These are phyloP conservation scores for Daldinia grandis DNA, from an alignment of 495 filamentous ascomycete species.

Conservation along the genomic window DNA sequence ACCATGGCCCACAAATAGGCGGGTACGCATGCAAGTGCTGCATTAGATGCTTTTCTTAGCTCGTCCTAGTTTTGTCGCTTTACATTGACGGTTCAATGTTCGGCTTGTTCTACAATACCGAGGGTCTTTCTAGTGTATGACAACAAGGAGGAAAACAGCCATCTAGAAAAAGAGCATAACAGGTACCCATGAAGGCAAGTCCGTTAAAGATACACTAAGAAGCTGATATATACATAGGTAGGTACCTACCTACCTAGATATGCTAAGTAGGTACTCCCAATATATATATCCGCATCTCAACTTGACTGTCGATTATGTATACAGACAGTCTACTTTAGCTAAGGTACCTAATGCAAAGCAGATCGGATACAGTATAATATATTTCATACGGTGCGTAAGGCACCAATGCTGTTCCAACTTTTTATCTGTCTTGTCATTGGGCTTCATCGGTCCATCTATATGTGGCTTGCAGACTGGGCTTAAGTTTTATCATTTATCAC, in stretches of 20 bases:
- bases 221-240: too few relatives aligned
- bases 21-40: conserved; percentile 43
- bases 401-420: conserved; percentile 34
- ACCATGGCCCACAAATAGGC: conserved; percentile 9
- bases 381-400: conserved; percentile 31
- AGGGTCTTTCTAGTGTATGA: background rate
- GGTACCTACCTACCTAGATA: too few relatives aligned
- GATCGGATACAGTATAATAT: background rate
- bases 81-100: conserved; percentile 2
- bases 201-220: too few relatives aligned
- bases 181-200: too few relatives aligned
- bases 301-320: background rate
- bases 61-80: conserved; percentile 11
- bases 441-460: conserved; percentile 36
- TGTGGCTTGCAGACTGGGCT: conserved; percentile 19
- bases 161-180: too few relatives aligned
- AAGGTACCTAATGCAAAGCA: background rate
- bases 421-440: conserved; percentile 29
- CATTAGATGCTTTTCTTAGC: conserved; percentile 32
- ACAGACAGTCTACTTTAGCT: background rate
- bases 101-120: background rate
- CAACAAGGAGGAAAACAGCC: too few relatives aligned
- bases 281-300: too few relatives aligned
- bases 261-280: too few relatives aligned
- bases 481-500: conserved; percentile 29